Evolutionary conservation across 129 eudicot genomes (phyloP), one percentile per base, ranked within the genome.

Genomic region (Artemisia tridentata): DNA sequence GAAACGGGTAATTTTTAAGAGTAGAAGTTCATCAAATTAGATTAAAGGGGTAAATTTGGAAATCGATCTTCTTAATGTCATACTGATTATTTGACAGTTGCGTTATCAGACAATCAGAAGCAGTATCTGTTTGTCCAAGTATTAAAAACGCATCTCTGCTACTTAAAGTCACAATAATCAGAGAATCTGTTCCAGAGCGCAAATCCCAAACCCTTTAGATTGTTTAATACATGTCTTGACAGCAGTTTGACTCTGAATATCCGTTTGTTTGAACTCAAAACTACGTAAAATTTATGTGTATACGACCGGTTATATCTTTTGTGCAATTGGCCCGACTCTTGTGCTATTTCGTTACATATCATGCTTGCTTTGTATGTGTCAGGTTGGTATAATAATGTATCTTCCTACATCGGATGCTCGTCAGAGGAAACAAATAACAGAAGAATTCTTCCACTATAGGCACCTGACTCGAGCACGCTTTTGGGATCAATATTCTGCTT

Each of bases 311-410:
- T 23, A 43, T 58, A 46, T 21, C 47, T 51, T 51, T 29, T 52
- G 18, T 68, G 61, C 72, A 50, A 50, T 67, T 68, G 25, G 60
- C 48, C 5, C 1, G 63, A 57, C 38, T 38, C 11, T 9, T 9
- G 4, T 11, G 25, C 11, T 11, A 21, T 43, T 5, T 23, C 15
- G 15, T 43, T 11, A 16, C 10, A 31, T 38, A 20, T 57, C 12
- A 21, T 67, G 8, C 43, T 20, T 34, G 23, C 19, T 66, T 71
- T 72, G 9, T 54, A 15, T 62, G 15, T 75, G 52, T 67, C 85
- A 93, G 99, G 97, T 90, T 66, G 99, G 99, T 57, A 87, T 93
- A 59, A 93, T 93, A 12, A 87, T 93, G 99, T 93, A 93, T 80
- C 99, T 93, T 57, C 99, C 99, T 31, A 87, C 99, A 19, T 52